phyloP scores from a whole-genome alignment of 176 grass and related monocot genomes.

The Cymbopogon citratus region DNA sequence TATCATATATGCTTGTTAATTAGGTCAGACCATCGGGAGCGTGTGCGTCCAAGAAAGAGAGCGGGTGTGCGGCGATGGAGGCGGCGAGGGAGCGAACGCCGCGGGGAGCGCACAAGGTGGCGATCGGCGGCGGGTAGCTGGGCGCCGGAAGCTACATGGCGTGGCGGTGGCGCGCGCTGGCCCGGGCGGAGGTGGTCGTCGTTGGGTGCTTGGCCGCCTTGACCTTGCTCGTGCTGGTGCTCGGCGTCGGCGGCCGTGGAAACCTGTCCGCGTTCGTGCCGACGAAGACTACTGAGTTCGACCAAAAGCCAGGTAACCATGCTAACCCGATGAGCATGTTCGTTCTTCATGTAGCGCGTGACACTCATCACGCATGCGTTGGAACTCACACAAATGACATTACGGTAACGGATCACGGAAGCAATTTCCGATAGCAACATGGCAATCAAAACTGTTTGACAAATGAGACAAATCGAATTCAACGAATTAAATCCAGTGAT shows the following conservation, averaged over 20 bases:
- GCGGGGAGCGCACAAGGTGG: not conserved
- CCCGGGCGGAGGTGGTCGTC: not conserved
- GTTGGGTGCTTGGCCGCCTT: not conserved
- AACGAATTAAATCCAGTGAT: no score
- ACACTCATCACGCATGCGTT: not conserved
- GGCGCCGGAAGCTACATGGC: not conserved
- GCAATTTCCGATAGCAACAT: no score
- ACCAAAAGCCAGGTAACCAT: conserved; percentile 2
- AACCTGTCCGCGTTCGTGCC: not conserved
- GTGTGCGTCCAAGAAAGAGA: not conserved
- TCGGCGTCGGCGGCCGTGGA: not conserved
- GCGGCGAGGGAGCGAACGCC: not conserved
- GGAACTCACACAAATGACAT: not conserved
- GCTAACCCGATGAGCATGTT: not conserved
- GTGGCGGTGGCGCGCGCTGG: not conserved
- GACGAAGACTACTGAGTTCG: not conserved
- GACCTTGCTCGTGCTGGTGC: not conserved
- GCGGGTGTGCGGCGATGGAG: not conserved
- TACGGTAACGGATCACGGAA: not conserved
- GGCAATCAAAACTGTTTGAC: no score
- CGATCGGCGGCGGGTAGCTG: not conserved
- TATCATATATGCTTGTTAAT: no score
- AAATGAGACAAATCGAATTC: no score
- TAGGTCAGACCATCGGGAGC: no score
- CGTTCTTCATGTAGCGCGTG: no score